Conservation (phyloP, 1,139 yeast genomes). For the Pichia sp. region DNA sequence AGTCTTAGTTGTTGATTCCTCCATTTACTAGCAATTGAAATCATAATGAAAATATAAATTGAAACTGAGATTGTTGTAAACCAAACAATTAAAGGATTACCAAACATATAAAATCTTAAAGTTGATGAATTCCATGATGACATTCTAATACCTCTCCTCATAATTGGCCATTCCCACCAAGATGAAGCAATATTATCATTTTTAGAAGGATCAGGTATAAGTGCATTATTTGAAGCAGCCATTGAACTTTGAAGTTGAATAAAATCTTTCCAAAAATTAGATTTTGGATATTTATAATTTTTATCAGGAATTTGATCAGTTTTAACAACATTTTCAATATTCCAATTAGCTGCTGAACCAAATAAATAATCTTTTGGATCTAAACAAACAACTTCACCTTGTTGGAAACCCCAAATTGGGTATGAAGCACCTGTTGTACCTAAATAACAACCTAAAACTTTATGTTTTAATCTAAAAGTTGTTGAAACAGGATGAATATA, state of each 20-base stretch:
- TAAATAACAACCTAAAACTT: constrained; percentile 60
- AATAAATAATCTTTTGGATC: constrained; percentile 28
- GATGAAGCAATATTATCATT: constrained; percentile 55
- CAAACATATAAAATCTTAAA: constrained; percentile 53
- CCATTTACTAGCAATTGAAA: constrained; percentile 37
- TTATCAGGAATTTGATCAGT: constrained; percentile 34
- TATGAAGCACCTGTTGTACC: constrained; percentile 66
- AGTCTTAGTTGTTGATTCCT: constrained; percentile 45
- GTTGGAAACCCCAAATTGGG: constrained; percentile 78
- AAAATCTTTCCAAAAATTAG: constrained; percentile 65
- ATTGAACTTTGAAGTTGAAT: constrained; percentile 63
- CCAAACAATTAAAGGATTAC: constrained; percentile 66
- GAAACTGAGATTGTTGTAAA: constrained; percentile 36
- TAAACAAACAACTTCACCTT: constrained; percentile 73
- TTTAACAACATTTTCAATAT: constrained; percentile 61
- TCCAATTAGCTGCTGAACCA: constrained; percentile 78
- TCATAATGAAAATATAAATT: constrained; percentile 21
- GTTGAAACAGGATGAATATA: constrained; percentile 63
- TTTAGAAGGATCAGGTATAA: constrained; percentile 66
- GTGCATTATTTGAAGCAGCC: constrained; percentile 73
- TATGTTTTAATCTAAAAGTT: constrained; percentile 56
- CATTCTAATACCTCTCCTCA: constrained; percentile 60
- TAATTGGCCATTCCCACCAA: constrained; percentile 82
- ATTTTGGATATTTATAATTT: constrained; percentile 45
- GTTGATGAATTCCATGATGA: constrained; percentile 51